Conservation (phyloP, 345 rosid species). For the Pistacia vera region DNA sequence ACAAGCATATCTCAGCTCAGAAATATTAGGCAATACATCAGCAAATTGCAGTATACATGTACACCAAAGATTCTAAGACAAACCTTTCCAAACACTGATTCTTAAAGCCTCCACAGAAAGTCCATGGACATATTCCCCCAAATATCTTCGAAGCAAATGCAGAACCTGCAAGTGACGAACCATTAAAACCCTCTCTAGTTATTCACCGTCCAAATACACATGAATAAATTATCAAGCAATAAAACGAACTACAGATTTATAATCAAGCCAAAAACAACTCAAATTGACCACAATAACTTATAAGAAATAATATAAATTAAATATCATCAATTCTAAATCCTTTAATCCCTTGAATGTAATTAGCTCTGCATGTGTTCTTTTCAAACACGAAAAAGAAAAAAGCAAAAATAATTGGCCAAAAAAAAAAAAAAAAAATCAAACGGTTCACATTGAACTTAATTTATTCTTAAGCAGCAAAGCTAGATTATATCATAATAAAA, state of each 20-base stretch:
- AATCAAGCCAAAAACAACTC: not conserved
- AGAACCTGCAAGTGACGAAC: constrained; percentile 60
- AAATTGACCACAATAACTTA: not conserved
- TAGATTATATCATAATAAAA: not conserved
- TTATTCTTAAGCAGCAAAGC: not conserved
- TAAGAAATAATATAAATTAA: not conserved
- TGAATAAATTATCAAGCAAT: not conserved
- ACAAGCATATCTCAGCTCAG: not conserved
- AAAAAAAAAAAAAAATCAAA: not conserved
- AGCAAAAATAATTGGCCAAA: not conserved
- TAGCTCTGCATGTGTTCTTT: not conserved
- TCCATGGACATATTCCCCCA: constrained; percentile 97
- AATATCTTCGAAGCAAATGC: constrained; percentile 93
- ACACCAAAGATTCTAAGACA: constrained; percentile 9
- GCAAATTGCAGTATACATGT: not conserved
- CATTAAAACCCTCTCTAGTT: not conserved
- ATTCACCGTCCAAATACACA: not conserved
- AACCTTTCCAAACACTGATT: constrained; percentile 99
- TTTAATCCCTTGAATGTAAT: too few relatives aligned
- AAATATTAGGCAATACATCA: not conserved
- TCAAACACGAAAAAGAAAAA: not conserved
- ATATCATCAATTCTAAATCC: not conserved
- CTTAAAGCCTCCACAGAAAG: constrained; percentile 89
- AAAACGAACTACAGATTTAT: constrained; percentile 3
- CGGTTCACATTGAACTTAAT: not conserved